phyloP scores from a whole-genome alignment of 805 yeast species.

The Kodamaea laetipori region DNA sequence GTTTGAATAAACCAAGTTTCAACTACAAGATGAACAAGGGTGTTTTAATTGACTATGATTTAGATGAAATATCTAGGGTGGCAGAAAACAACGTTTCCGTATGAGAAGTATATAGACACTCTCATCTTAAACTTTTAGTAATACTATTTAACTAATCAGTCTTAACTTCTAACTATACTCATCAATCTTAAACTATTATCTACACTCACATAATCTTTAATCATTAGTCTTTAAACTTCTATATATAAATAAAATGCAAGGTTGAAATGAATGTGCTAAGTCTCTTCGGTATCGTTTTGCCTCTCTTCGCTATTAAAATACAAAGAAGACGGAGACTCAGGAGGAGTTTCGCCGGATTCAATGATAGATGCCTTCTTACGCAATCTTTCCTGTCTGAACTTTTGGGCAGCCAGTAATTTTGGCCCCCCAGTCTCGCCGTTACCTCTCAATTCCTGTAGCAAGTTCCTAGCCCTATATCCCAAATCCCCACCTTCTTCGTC shows the following conservation, averaged over 20 bases:
- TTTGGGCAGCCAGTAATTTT: slow-evolving; percentile 42
- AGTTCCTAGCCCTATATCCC: slow-evolving; percentile 61
- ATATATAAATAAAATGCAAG: slow-evolving; percentile 5
- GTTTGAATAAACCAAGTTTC: slow-evolving; percentile 39
- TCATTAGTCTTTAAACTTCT: slow-evolving; percentile 8
- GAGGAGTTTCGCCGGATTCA: slow-evolving; percentile 1
- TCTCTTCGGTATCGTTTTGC: not conserved
- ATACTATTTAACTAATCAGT: too few relatives aligned
- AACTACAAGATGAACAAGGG: slow-evolving; percentile 27
- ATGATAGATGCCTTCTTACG: slow-evolving; percentile 6
- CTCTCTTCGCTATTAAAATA: slow-evolving; percentile 1
- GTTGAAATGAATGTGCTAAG: slow-evolving; percentile 5
- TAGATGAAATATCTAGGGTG: slow-evolving; percentile 26
- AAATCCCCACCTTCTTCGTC: slow-evolving; percentile 24
- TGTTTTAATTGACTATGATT: slow-evolving; percentile 36
- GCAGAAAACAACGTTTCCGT: slow-evolving; percentile 11
- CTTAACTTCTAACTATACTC: too few relatives aligned
- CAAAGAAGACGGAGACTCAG: slow-evolving; percentile 4
- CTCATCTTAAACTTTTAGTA: too few relatives aligned
- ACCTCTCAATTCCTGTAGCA: slow-evolving; percentile 62
- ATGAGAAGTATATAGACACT: too few relatives aligned
- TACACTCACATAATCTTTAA: slow-evolving; percentile 2
- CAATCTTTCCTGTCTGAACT: slow-evolving; percentile 42
- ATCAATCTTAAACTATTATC: too few relatives aligned
- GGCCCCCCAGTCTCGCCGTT: slow-evolving; percentile 20